These are phyloP conservation scores for Corallochytrium limacisporum DNA, from an alignment of 78 protist species.

Conservation along the genomic window DNA sequence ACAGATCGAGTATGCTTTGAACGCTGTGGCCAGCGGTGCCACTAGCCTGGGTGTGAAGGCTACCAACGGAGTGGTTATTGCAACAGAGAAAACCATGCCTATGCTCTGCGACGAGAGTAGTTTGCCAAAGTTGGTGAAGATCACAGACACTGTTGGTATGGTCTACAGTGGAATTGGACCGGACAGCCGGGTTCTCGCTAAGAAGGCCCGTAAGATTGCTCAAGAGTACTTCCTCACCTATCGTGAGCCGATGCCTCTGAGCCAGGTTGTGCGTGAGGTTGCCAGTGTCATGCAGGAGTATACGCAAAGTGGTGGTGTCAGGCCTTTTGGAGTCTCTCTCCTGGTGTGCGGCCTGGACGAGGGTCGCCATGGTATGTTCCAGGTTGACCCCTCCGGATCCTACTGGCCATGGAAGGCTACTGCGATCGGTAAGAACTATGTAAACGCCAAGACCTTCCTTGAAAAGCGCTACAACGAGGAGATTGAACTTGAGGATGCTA, in stretches of 20 bases:
- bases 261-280: constrained; percentile 79
- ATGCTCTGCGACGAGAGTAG: constrained; percentile 69
- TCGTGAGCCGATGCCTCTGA: constrained; percentile 69
- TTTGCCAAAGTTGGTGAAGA: constrained; percentile 54
- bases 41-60: constrained; percentile 95
- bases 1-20: constrained; percentile 97
- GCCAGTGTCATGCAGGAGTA: constrained; percentile 97
- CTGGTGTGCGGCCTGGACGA: constrained; percentile 84
- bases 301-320: constrained; percentile 98
- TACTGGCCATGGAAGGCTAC: constrained; percentile 99
- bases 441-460: constrained; percentile 83
- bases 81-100: constrained; percentile 89
- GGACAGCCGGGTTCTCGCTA: constrained; percentile 71
- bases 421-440: constrained; percentile 91
- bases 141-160: constrained; percentile 64
- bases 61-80: constrained; percentile 93
- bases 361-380: constrained; percentile 87
- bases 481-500: constrained; percentile 94
- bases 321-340: constrained; percentile 98
- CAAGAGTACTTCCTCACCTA: constrained; percentile 65
- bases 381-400: constrained; percentile 80
- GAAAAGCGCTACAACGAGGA: constrained; percentile 92
- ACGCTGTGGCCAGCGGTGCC: constrained; percentile 78
- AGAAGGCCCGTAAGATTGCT: constrained; percentile 83
- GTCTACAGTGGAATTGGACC: constrained; percentile 97